Evolutionary conservation across 2,329 filamentous ascomycete genomes (phyloP), one percentile per base, ranked within the genome.

Genomic region (Exophiala alcalophila): DNA sequence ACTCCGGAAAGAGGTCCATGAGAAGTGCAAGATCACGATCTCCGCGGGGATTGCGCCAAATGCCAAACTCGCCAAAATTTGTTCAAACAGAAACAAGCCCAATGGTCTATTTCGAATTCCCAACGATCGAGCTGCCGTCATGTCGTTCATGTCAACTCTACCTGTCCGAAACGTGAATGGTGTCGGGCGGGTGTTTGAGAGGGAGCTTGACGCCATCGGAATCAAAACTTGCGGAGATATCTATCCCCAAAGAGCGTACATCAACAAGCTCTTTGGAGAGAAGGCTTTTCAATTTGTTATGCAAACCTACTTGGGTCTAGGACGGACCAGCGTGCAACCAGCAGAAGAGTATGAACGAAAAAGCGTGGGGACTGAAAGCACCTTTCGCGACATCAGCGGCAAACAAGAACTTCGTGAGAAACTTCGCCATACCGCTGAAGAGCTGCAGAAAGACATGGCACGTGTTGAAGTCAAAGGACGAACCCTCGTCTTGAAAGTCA

Each of bases 41-140:
- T 96, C 90, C 11, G 92, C 91, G 1, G 92, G 92, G 1, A 95
- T 98, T 47, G 91, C 89, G 1, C 85, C 88, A 1, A 98, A 98
- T 62, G 83, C 90, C 0, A 91, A 89, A 60, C 73, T 98, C 10
- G 91, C 92, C 20, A 98, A 98, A 65, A 95, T 98, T 21, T 88
- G 85, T 57, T 94, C 88, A 12, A 96, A 98, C 60, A 80, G 84
- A 63, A 96, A 97, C 65, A 98, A 98, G 60, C 92, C 92, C 0
- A 94, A 98, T 56, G 92, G 92, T 0, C 92, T 97, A 60, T 97
- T 84, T 56, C 67, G 78, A 7, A 70, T 97, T 2, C 75, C 83
- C 0, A 85, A 76, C 38, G 83, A 94, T 27, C 76, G 90, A 7
- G 67, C 70, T 18, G 74, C 79, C 1, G 88, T 98, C 47, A 81